These are phyloP conservation scores for Hemileccinum rubropunctum DNA, from an alignment of 768 basidiomycete species.

Conservation along the genomic window DNA sequence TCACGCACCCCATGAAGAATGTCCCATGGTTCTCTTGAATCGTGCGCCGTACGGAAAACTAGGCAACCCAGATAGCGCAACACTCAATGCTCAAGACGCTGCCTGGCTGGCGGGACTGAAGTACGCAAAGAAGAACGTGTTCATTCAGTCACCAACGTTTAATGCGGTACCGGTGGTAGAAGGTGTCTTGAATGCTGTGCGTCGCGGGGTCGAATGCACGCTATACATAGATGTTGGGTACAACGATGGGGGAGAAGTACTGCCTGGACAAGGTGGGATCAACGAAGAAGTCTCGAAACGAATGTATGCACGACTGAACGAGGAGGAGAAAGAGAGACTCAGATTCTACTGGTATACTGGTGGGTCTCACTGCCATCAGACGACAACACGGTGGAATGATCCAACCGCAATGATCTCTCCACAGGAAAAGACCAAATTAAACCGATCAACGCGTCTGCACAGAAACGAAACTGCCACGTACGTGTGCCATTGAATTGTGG, in stretches of 20 bases:
- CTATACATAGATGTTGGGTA: constrained; percentile 59
- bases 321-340: constrained; percentile 43
- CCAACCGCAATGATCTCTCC: background rate
- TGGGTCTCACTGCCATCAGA: constrained; percentile 3
- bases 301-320: constrained; percentile 51
- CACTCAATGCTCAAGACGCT: constrained; percentile 59
- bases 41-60: constrained; percentile 57
- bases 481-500: constrained; percentile 10
- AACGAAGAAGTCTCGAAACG: constrained; percentile 65
- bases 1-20: constrained; percentile 52
- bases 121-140: constrained; percentile 58
- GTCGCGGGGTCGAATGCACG: constrained; percentile 56
- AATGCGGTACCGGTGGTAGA: constrained; percentile 63
- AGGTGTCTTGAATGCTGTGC: constrained; percentile 57
- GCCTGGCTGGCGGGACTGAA: constrained; percentile 66
- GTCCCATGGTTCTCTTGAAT: constrained; percentile 67
- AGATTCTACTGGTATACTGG: constrained; percentile 57
- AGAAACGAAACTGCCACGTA: constrained; percentile 70
- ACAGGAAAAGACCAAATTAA: constrained; percentile 58
- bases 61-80: constrained; percentile 37
- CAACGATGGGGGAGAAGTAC: constrained; percentile 57
- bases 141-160: constrained; percentile 73
- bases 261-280: constrained; percentile 69
- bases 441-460: constrained; percentile 62
- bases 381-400: background rate